phyloP scores from a whole-genome alignment of 164 flowering plant species.

The Platanus orientalis region DNA sequence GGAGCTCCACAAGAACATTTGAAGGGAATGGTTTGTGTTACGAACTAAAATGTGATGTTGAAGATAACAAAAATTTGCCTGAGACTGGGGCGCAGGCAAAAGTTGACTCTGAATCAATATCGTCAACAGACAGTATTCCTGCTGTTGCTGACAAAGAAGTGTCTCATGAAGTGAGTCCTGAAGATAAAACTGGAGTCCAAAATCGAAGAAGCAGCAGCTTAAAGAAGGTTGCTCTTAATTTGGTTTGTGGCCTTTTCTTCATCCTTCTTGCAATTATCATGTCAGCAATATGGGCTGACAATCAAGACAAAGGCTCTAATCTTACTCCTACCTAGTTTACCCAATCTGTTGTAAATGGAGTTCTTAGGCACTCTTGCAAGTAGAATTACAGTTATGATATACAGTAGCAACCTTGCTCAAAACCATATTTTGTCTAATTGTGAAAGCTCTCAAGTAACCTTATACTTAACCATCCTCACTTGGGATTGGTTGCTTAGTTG shows the following conservation, averaged over 20 bases:
- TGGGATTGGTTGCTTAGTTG: no score
- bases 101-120: not conserved
- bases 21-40: slow-evolving; percentile 21
- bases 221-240: slow-evolving; percentile 14
- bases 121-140: not conserved
- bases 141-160: slow-evolving; percentile 15
- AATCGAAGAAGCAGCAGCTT: slow-evolving; percentile 7
- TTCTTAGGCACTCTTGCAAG: no score
- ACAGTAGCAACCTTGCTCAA: not conserved
- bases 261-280: slow-evolving; percentile 28
- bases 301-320: slow-evolving; percentile 27
- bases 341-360: not conserved
- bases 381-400: no score
- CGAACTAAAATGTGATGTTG: slow-evolving; percentile 13
- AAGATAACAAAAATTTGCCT: slow-evolving; percentile 15
- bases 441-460: not conserved
- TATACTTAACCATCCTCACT: no score
- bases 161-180: slow-evolving; percentile 17
- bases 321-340: slow-evolving; percentile 61
- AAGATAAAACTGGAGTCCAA: slow-evolving; percentile 14
- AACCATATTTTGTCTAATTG: not conserved
- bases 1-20: slow-evolving; percentile 33
- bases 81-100: not conserved
- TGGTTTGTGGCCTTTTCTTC: slow-evolving; percentile 29
- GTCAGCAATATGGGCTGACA: slow-evolving; percentile 25